Base-by-base conservation (phyloP, 1,139 yeast species). In the Suhomyces yuchorum region DNA sequence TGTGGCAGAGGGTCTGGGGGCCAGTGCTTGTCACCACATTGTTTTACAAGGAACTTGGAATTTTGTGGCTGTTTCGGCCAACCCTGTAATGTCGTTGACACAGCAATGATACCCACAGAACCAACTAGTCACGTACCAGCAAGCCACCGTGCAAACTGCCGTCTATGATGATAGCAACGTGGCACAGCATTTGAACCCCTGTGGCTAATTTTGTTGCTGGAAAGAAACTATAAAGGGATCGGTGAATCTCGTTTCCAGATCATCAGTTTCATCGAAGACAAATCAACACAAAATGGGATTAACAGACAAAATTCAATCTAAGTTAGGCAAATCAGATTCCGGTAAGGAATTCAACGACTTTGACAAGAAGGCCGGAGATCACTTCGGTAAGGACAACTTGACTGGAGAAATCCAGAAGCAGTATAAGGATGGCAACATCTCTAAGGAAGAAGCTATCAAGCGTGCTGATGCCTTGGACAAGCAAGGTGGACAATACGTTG, bases 271-370 rank as follows among this genome's bases (percentile, higher is more conserved):
- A 38, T 26, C 15, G 19, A 24, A n/a, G n/a, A n/a, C n/a, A n/a
- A 14, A 32, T 2, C 18, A 28, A 37, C 20, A 15, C 19, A 15
- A 41, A 38, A 70, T 70, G 75, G 75, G 75, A 48, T 62, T 70
- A 42, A 57, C 71, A 33, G 74, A 70, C 55, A 70, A 68, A 55
- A 56, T 70, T 50, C 61, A 59, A 54, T 60, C 64, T 43, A 70
- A 68, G 49, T 59, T 70, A 44, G 61, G 64, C 38, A 59, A 63
- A 55, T 51, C 53, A 49, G 63, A 49, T 34, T 17, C 42, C 7
- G 36, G 28, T 20, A 24, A 38, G 34, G 50, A 44, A 26, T 39
- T 30, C 32, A 23, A 37, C 35, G 45, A 60, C 6, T 33, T 44
- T 43, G 64, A 61, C 54, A 54, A 60, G 51, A 53, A 58, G 46